Conservation (phyloP, 2,329 filamentous ascomycete species). For the Curvularia spicifera region DNA sequence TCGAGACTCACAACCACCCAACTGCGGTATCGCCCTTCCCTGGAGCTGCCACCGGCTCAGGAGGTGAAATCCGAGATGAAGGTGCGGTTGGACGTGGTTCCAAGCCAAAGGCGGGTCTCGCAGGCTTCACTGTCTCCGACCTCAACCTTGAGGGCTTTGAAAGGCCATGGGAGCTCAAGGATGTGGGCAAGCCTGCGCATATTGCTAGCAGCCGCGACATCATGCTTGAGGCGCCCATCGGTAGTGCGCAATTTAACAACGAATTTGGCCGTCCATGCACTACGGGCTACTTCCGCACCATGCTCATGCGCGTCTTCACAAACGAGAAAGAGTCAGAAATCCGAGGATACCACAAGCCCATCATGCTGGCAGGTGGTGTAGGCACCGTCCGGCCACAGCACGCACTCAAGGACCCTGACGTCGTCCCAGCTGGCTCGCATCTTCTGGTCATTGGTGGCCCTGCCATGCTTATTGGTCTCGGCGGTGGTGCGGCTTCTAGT, state of each 20-base stretch:
- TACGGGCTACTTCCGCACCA: slow-evolving; percentile 87
- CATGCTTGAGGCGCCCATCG: slow-evolving; percentile 96
- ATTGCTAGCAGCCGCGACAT: slow-evolving; percentile 95
- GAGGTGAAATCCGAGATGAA: slow-evolving; percentile 94
- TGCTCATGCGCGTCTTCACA: slow-evolving; percentile 73
- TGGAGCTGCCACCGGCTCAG: slow-evolving; percentile 92
- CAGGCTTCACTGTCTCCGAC: slow-evolving; percentile 95
- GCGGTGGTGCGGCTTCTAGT: slow-evolving; percentile 92
- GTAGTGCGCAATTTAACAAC: slow-evolving; percentile 95
- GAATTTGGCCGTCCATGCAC: slow-evolving; percentile 93
- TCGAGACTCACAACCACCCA: slow-evolving; percentile 97
- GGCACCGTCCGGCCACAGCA: slow-evolving; percentile 91
- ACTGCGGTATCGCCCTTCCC: slow-evolving; percentile 94
- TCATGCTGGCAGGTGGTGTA: slow-evolving; percentile 96
- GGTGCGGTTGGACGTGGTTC: slow-evolving; percentile 93
- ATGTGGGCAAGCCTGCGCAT: slow-evolving; percentile 87
- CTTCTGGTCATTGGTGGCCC: slow-evolving; percentile 93
- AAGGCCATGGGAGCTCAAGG: slow-evolving; percentile 82
- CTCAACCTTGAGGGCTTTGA: slow-evolving; percentile 83
- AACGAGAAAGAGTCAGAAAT: slow-evolving; percentile 70
- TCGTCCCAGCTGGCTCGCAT: slow-evolving; percentile 86
- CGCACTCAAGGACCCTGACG: slow-evolving; percentile 79
- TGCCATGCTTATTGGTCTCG: slow-evolving; percentile 96
- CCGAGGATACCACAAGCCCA: slow-evolving; percentile 96
- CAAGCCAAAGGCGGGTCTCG: slow-evolving; percentile 87